A percentile compares a stretch with the other conserved stretches of the same genome.
Evolutionary conservation across 768 basidiomycete genomes (phyloP).

Genomic region (Polyporus arcularius): DNA sequence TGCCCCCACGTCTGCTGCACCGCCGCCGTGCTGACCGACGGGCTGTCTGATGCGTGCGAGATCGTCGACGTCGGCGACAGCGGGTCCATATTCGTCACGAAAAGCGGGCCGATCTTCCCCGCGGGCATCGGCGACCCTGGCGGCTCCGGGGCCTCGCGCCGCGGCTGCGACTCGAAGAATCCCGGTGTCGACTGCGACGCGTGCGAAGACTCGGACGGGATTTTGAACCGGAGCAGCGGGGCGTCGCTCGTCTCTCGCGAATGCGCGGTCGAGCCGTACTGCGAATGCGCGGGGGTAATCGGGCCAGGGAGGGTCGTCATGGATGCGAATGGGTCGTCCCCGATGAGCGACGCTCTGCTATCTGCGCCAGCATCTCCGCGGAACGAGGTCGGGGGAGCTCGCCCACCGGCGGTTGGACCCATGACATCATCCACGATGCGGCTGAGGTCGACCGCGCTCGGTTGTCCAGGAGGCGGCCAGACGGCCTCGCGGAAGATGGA

Average conservation of each 20-base stretch:
- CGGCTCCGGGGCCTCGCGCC: constrained; percentile 1
- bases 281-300: neutral
- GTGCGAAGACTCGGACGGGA: neutral
- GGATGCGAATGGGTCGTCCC: constrained; percentile 18
- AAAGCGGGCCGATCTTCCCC: constrained; percentile 20
- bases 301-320: neutral
- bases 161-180: constrained; percentile 1
- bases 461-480: constrained; percentile 30
- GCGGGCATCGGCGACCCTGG: constrained; percentile 16
- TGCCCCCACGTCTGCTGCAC: constrained; percentile 11
- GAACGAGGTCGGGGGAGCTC: constrained; percentile 2
- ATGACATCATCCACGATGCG: constrained; percentile 33
- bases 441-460: constrained; percentile 26
- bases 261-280: constrained; percentile 7
- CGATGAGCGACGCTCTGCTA: constrained; percentile 7
- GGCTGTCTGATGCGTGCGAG: neutral
- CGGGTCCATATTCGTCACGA: constrained; percentile 25
- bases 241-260: constrained; percentile 21
- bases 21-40: neutral
- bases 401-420: constrained; percentile 18
- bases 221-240: constrained; percentile 7
- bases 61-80: constrained; percentile 15
- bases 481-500: constrained; percentile 33
- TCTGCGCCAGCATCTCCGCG: neutral
- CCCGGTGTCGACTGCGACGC: neutral